Evolutionary conservation across 306 rosid genomes (phyloP), one percentile per base, ranked within the genome.

Genomic region (Dicorynia guianensis): DNA sequence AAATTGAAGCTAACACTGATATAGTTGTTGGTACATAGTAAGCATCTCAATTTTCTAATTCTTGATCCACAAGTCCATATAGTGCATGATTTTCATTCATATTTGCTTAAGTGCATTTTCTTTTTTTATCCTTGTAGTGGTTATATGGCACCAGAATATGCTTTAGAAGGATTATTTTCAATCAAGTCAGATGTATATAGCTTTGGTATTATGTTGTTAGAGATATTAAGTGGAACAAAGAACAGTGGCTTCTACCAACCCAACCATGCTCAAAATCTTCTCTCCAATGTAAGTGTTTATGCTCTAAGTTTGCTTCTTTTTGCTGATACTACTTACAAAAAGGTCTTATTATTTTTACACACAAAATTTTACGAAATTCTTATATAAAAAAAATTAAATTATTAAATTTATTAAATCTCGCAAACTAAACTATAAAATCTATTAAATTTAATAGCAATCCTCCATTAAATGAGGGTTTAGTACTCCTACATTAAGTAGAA

Each of bases 61-160:
- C 49, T 8, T 40, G 8, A 5, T 9, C 10, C n/a, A 47, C 4
- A 40, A 5, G 1, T 40, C 8, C 46, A 40, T 40, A 5, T 8
- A 3, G 0, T 40, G 46, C 10, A 5, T 40, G 6, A 8, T n/a
- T 8, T 40, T 8, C 3, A 4, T 40, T 40, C 46, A 40, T 40
- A 4, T 4, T 40, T 40, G 10, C 46, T 40, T 40, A 40, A 13
- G 53, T 47, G 53, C 53, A 47, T 13, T 49, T n/a, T n/a, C n/a
- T 13, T 49, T 49, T 19, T 19, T 12, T 5, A 35, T 10, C 54
- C n/a, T 30, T 6, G 15, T 7, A 73, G 80, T 10, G 68, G 83
- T 43, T 82, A 78, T 7, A 82, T 82, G 83, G 86, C 82, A 6
- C 85, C 72, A 3, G 82, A 82, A 12, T 82, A 82, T 18, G 79